Conservation (phyloP, 768 basidiomycete species). For the Amanita phalloides region DNA sequence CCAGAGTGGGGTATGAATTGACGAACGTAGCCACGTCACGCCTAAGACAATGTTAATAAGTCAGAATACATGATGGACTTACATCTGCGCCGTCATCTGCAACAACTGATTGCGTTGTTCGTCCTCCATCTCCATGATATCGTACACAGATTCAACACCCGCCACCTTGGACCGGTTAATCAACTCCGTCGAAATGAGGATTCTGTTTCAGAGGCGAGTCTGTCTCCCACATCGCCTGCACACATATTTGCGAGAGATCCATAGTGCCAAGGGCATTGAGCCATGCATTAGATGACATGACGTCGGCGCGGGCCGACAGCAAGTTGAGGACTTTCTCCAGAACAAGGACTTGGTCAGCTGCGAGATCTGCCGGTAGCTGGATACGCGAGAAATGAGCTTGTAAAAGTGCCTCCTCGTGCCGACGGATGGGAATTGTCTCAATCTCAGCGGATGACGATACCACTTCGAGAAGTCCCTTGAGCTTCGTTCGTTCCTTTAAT, state of each 20-base stretch:
- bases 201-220: conserved; percentile 18
- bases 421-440: conserved; percentile 87
- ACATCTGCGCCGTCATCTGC: conserved; percentile 82
- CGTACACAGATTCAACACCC: conserved; percentile 84
- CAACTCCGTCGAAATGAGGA: conserved; percentile 92
- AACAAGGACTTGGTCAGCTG: conserved; percentile 81
- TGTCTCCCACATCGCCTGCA: too few relatives aligned
- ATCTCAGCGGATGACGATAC: conserved; percentile 97
- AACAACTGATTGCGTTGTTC: conserved; percentile 72
- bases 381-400: conserved; percentile 96
- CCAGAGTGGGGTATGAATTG: conserved; percentile 93
- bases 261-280: conserved; percentile 90
- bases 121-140: conserved; percentile 98
- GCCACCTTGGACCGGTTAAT: conserved; percentile 78
- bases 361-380: conserved; percentile 86
- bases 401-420: conserved; percentile 80
- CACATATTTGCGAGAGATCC: conserved; percentile 83
- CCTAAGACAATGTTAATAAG: conserved; percentile 33
- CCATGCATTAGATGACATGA: conserved; percentile 96
- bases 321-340: conserved; percentile 87
- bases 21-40: conserved; percentile 91
- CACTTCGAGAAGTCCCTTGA: conserved; percentile 93
- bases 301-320: conserved; percentile 93
- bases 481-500: conserved; percentile 90
- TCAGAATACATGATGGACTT: conserved; percentile 19